phyloP scores from a whole-genome alignment of 2,329 filamentous ascomycete genomes.

The Alternaria sp. region DNA sequence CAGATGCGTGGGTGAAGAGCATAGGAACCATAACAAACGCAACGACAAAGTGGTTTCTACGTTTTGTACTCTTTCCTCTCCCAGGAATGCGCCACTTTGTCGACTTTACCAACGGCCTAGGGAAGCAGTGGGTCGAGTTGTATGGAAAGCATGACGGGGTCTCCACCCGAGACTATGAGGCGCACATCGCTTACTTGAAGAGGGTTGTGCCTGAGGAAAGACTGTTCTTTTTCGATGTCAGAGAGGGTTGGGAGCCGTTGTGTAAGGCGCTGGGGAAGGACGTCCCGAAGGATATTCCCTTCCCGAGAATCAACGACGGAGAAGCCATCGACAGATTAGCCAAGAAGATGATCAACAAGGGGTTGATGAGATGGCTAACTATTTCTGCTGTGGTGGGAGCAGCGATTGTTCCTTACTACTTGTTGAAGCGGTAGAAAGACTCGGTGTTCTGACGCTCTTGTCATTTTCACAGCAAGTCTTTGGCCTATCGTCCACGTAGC shows the following conservation, averaged over 20 bases:
- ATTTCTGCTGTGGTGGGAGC: constrained; percentile 13
- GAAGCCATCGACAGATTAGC: constrained; percentile 28
- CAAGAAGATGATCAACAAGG: constrained; percentile 18
- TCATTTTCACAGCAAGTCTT: not conserved
- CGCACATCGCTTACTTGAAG: constrained; percentile 23
- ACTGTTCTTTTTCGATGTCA: constrained; percentile 27
- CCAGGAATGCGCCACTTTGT: constrained; percentile 27
- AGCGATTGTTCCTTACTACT: not conserved
- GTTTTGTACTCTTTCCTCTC: constrained; percentile 25
- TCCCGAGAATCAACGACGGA: constrained; percentile 31
- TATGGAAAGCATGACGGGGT: constrained; percentile 12
- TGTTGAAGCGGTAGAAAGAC: not conserved
- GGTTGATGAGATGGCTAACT: constrained; percentile 43
- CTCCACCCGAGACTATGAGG: constrained; percentile 6
- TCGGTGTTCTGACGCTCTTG: not conserved
- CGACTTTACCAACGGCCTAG: constrained; percentile 20
- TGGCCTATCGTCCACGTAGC: not conserved
- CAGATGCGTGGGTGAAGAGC: constrained; percentile 30
- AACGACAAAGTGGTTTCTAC: constrained; percentile 22
- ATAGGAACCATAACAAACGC: constrained; percentile 16
- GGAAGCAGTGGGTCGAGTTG: constrained; percentile 14
- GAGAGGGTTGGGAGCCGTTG: constrained; percentile 28
- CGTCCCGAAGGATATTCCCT: constrained; percentile 19
- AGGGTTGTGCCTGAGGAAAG: constrained; percentile 20
- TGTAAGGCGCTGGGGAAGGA: constrained; percentile 25